Percentiles rank a stretch among this genome's conserved stretches.
These are phyloP conservation scores for Bombardia bombarda DNA, from an alignment of 495 filamentous ascomycete species.

Conservation along the genomic window DNA sequence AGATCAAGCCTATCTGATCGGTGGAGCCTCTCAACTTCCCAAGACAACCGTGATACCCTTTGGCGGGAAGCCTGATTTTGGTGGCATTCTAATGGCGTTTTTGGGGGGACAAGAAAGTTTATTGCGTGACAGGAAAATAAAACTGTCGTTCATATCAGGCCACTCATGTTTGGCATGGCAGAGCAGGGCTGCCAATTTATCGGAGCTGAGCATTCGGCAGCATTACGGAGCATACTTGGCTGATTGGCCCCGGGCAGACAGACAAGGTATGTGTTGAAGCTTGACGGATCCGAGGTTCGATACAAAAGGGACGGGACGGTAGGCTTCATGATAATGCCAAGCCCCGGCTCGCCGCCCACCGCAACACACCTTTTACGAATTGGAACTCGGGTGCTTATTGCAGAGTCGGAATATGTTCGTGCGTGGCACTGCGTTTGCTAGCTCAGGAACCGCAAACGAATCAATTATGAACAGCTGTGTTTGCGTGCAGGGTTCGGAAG, in stretches of 20 bases:
- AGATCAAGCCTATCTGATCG: slow-evolving; percentile 80
- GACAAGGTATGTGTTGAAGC: too few species aligned
- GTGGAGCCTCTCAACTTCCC: neutral
- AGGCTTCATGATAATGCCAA: neutral
- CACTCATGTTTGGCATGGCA: too few species aligned
- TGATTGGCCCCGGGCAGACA: too few species aligned
- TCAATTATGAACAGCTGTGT: slow-evolving; percentile 8
- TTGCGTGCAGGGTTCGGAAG: too few species aligned
- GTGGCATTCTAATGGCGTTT: slow-evolving; percentile 1
- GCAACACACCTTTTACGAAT: too few species aligned
- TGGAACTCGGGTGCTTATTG: too few species aligned
- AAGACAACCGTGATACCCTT: slow-evolving; percentile 10
- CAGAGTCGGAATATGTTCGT: neutral
- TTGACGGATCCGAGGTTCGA: neutral
- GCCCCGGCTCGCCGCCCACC: too few species aligned
- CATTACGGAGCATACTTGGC: neutral
- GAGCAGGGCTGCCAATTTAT: too few species aligned
- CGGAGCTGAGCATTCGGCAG: neutral
- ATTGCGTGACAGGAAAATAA: neutral
- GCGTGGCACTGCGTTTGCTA: neutral
- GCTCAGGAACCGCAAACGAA: neutral
- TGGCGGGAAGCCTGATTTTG: slow-evolving; percentile 4
- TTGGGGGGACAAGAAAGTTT: neutral
- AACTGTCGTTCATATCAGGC: too few species aligned
- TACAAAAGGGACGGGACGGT: neutral